Percentiles rank a stretch among this genome's conserved stretches.
Evolutionary conservation across 83 land plant genomes (phyloP).

Genomic region (Thuja plicata): DNA sequence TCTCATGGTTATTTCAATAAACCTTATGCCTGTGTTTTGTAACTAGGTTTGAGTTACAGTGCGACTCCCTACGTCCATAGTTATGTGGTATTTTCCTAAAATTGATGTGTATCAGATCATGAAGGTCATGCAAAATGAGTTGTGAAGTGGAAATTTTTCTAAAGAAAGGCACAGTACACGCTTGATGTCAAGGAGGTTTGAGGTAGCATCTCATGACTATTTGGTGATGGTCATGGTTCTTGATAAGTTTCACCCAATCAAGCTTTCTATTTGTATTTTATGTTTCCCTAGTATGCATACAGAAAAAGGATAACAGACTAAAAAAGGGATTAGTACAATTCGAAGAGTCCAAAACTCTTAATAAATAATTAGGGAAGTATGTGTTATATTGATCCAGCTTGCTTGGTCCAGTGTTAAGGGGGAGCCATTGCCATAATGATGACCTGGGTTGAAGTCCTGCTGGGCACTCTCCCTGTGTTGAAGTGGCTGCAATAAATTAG

Average conservation of each 20-base stretch:
- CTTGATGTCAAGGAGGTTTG: neutral
- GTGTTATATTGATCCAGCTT: neutral
- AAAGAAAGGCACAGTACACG: neutral
- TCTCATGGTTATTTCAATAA: neutral
- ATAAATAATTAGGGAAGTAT: neutral
- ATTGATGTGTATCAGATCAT: neutral
- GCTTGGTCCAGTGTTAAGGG: no score
- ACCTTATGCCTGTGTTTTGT: neutral
- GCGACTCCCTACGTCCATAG: neutral
- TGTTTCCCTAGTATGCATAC: neutral
- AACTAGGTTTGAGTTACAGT: neutral
- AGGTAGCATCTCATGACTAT: neutral
- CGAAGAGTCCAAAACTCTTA: neutral
- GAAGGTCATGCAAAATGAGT: neutral
- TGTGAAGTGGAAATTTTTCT: neutral
- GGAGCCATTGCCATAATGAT: no score
- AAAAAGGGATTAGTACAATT: neutral
- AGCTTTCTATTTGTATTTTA: conserved; percentile 1
- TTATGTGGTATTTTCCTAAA: neutral
- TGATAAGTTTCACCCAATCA: neutral
- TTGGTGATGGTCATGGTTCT: neutral
- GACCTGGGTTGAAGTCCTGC: no score
- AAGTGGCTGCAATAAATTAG: no score
- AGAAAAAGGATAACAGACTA: neutral
- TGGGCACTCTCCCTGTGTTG: no score